These are phyloP conservation scores for Populus ilicifolia DNA, from an alignment of 345 rosid genomes.

Conservation along the genomic window DNA sequence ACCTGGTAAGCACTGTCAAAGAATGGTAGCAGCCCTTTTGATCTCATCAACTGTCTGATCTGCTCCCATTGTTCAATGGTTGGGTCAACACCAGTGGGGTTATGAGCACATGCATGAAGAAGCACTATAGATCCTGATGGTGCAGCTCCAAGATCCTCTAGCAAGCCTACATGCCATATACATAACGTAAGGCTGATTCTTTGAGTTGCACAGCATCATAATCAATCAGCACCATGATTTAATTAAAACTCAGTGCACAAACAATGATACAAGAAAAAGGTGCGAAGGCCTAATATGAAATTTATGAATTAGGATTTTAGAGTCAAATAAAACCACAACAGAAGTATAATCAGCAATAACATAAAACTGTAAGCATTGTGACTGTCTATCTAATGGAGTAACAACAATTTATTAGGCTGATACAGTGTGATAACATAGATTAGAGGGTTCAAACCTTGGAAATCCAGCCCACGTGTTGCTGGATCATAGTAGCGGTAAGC, in stretches of 20 bases:
- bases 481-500: constrained; percentile 82
- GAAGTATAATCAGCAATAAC: not conserved
- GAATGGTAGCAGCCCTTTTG: constrained; percentile 15
- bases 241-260: not conserved
- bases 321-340: not conserved
- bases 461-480: constrained; percentile 70
- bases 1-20: constrained; percentile 24
- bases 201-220: not conserved
- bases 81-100: constrained; percentile 97
- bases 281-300: not conserved
- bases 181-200: not conserved
- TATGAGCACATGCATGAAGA: constrained; percentile 98
- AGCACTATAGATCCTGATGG: constrained; percentile 81
- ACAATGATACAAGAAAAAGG: not conserved
- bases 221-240: not conserved
- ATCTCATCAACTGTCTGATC: constrained; percentile 21
- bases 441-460: constrained; percentile 46
- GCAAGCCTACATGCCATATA: constrained; percentile 41
- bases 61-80: constrained; percentile 32
- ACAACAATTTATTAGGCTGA: too few species aligned
- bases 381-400: too few species aligned
- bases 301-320: not conserved
- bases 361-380: too few species aligned
- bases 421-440: not conserved
- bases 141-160: constrained; percentile 90